These are phyloP conservation scores for Ramaria sp. DNA, from an alignment of 768 basidiomycete genomes.

Conservation along the genomic window DNA sequence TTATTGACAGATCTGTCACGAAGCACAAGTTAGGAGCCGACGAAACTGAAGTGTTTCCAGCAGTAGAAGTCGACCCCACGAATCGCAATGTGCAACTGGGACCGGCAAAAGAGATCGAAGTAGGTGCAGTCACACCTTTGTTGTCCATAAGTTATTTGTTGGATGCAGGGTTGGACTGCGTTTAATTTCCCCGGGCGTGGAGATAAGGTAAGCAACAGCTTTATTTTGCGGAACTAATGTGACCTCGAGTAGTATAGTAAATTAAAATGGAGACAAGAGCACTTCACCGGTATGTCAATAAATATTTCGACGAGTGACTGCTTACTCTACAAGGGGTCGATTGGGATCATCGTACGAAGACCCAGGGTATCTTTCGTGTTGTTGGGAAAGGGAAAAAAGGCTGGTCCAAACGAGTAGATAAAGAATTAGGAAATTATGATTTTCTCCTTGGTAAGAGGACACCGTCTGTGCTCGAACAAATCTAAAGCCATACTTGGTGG, in stretches of 20 bases:
- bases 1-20: conserved; percentile 1
- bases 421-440: conserved; percentile 82
- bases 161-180: conserved; percentile 64
- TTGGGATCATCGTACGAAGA: conserved; percentile 62
- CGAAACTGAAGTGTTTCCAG: conserved; percentile 53
- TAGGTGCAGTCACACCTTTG: conserved; percentile 18
- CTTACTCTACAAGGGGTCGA: conserved; percentile 50
- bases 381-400: conserved; percentile 53
- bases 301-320: conserved; percentile 1
- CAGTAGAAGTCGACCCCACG: conserved; percentile 56
- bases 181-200: conserved; percentile 76
- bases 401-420: conserved; percentile 76
- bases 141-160: background rate
- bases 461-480: background rate
- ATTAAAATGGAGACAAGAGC: conserved; percentile 63
- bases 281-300: conserved; percentile 53
- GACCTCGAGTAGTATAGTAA: conserved; percentile 45
- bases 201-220: conserved; percentile 41
- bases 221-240: conserved; percentile 7
- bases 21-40: conserved; percentile 86
- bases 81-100: conserved; percentile 57
- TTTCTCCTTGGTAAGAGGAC: conserved; percentile 49
- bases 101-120: conserved; percentile 55
- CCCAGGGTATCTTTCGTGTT: conserved; percentile 63
- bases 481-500: background rate